These are phyloP conservation scores for Penstemon davidsonii DNA, from an alignment of 257 asterid genomes.

Conservation along the genomic window DNA sequence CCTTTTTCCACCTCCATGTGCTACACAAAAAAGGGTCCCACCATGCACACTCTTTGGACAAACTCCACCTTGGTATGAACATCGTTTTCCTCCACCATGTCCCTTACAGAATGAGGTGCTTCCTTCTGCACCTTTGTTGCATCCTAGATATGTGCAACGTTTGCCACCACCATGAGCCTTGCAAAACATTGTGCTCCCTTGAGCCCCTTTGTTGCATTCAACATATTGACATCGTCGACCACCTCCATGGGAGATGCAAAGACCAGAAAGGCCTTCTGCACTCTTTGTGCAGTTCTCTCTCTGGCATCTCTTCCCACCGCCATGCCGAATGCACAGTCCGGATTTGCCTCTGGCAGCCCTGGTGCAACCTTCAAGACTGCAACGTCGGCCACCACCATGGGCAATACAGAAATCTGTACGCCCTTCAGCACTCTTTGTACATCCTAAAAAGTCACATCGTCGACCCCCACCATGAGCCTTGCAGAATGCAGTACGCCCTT, in stretches of 20 bases:
- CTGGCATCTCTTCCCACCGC: conserved; percentile 97
- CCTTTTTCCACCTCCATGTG: conserved; percentile 95
- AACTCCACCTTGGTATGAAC: conserved; percentile 69
- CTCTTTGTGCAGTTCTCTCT: conserved; percentile 75
- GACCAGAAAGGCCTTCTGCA: conserved; percentile 96
- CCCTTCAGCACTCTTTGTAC: conserved; percentile 95
- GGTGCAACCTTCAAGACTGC: conserved; percentile 67
- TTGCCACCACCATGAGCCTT: conserved; percentile 96
- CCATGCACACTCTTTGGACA: conserved; percentile 98
- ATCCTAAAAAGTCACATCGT: conserved; percentile 79
- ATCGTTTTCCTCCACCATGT: conserved; percentile 93
- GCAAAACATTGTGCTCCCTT: conserved; percentile 89
- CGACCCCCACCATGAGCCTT: conserved; percentile 98
- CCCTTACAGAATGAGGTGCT: conserved; percentile 92
- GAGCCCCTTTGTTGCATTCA: conserved; percentile 79
- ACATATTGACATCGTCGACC: conserved; percentile 82
- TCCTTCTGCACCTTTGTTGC: conserved; percentile 93
- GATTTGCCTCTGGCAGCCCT: conserved; percentile 92
- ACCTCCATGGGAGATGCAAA: conserved; percentile 96
- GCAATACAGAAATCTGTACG: conserved; percentile 89
- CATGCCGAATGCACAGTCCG: conserved; percentile 90
- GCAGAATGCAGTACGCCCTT: conserved; percentile 95
- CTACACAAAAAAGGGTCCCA: conserved; percentile 84
- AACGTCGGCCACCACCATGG: conserved; percentile 94
- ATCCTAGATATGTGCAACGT: conserved; percentile 65